phyloP scores from a whole-genome alignment of 306 rosid genomes.

The Vachellia pachyceras region DNA sequence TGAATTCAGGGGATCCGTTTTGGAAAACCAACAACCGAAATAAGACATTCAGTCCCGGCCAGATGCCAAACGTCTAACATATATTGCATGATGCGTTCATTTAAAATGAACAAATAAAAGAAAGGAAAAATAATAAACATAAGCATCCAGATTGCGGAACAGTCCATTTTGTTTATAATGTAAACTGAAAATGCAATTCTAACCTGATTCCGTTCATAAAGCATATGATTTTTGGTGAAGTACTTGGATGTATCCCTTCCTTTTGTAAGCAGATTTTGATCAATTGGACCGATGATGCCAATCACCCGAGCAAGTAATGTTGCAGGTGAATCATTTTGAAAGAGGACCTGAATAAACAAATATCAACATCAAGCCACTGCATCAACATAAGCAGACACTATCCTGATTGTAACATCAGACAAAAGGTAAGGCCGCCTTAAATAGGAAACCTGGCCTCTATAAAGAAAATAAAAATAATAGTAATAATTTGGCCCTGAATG shows the following conservation, averaged over 20 bases:
- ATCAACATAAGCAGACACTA: not conserved
- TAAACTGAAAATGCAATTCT: slow-evolving; percentile 31
- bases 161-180: not conserved
- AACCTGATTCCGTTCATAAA: slow-evolving; percentile 97
- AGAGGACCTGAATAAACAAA: slow-evolving; percentile 64
- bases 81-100: not conserved
- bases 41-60: not conserved
- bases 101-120: not conserved
- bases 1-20: not conserved
- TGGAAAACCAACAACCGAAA: not conserved
- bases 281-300: slow-evolving; percentile 85
- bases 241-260: slow-evolving; percentile 92
- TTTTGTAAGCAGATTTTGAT: slow-evolving; percentile 90
- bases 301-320: slow-evolving; percentile 92
- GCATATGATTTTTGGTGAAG: slow-evolving; percentile 98
- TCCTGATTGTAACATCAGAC: slow-evolving; percentile 5
- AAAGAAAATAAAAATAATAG: not conserved
- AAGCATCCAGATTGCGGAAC: slow-evolving; percentile 21
- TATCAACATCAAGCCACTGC: slow-evolving; percentile 4
- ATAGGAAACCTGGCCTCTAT: not conserved
- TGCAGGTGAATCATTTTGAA: slow-evolving; percentile 98
- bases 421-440: not conserved
- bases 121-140: slow-evolving; percentile 5
- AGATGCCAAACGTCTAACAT: not conserved
- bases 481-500: not conserved